Base-by-base conservation (phyloP, 2,329 filamentous ascomycete species). In the Aspergillus fumigatus region DNA sequence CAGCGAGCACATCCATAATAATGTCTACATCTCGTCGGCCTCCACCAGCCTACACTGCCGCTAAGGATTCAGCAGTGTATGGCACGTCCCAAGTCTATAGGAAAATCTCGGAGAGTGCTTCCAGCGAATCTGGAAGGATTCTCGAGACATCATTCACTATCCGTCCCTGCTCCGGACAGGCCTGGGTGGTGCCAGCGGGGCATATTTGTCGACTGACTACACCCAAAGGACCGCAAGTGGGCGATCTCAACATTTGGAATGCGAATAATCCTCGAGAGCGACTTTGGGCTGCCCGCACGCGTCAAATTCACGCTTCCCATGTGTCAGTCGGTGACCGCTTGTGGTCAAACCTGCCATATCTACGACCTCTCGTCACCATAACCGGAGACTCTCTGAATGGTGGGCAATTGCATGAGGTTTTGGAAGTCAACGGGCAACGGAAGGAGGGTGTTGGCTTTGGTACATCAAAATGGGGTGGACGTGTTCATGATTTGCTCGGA, bases 161-260 rank as follows among this genome's bases (percentile, higher is more conserved):
- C 27, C 87, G 88, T 0, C 88, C 91, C 29, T 85, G 90, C 35
- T 89, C 87, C 2, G 90, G 88, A 1, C 80, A 79, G 58, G 89
- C 90, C 1, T 94, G 88, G 87, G 79, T 82, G 50, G 89, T 88
- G 0, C 81, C 84, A 0, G 83, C 84, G 1, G 88, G 88, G 3
- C 81, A 81, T 50, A 82, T 94, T 55, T 83, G 90, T 58, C 84
- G 86, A 14, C 85, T 95, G 59, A 88, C 85, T 56, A 93, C 90
- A 0, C 89, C 89, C 0, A 78, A 87, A 54, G 90, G 90, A 0
- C 85, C 90, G 0, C 90, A 95, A 75, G 89, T 95, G 50, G 88
- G 89, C 53, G 90, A 94, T 65, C 76, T 94, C 19, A 95, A 95
- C 71, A 82, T 94, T 65, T 95, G 89, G 88, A 90, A 88, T 65